Base-by-base conservation (phyloP, 495 filamentous ascomycete genomes). In the Penicillium arizonense region DNA sequence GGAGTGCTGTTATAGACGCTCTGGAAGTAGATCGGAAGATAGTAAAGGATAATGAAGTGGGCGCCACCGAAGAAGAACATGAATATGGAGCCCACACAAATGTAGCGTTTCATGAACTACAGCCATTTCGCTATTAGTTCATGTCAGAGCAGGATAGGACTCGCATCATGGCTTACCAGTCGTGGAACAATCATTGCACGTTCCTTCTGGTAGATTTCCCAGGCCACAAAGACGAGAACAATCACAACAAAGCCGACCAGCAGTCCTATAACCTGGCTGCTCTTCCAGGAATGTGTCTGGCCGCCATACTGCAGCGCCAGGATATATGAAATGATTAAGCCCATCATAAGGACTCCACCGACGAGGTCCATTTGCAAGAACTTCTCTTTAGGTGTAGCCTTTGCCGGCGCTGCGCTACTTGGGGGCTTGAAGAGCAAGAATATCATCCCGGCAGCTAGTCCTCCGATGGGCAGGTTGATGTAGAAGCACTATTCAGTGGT, bases 221-320 rank as follows among this genome's bases (percentile, higher is more conserved):
- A 62, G 3, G 43, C 8, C 3, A 65, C 38, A 40, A 75, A 68
- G 12, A 59, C 59, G 20, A 65, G 50, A 7, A 54, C 24, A 3
- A 73, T 55, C 10, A 65, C 7, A 5, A 39, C 57, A 35, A 66
- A 73, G 26, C 70, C 70, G 5, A 81, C 73, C 3, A 83, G 62
- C 2, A 70, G 37, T 10, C 73, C 81, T 33, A 83, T 72, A 14
- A 82, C 70, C 7, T 50, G 47, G 44, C 64, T 61, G 52, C 53
- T 62, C 30, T 65, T 69, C 80, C 85, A 88, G 1, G 81, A 37
- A 47, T 82, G 74, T 7, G 74, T 70, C 3, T 69, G 61, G 9
- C 82, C 85, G 4, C 83, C 86, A 73, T 77, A 88, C 63, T 89
- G 80, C 16, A 89, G 72, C 21, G 83, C 85, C 30, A 89, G 73